Evolutionary conservation across 495 filamentous ascomycete species (phyloP), one percentile per base, ranked within the genome.

Genomic region (Platismatia glauca): DNA sequence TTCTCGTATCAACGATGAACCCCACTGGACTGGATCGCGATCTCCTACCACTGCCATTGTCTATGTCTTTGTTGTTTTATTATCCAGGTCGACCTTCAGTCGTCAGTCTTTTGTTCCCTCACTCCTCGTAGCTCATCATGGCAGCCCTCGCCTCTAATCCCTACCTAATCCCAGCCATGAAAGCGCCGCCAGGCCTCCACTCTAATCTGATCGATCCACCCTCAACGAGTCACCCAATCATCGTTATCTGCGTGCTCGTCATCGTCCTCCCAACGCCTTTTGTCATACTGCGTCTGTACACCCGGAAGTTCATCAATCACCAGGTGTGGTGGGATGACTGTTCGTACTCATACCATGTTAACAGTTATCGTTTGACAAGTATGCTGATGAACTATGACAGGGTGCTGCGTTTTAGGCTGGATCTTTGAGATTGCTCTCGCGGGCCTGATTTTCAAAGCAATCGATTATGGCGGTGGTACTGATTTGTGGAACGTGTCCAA

Each of bases 261-360:
- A 35, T 69, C 37, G 48, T 60, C 18, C 34, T 69, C 9, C 59
- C 68, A n/a, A 57, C 63, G 13, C 27, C 59, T 13, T 46, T 62
- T 27, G 52, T 68, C 18, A 22, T 33, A 4, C 16, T 68, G 12
- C 63, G 68, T 15, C 55, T 69, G 24, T 68, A 69, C 33, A 69
- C 66, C 48, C 53, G 66, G 15, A 35, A 60, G 1, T 39, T 44
- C 22, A 58, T 63, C 29, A 67, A 38, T 16, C 62, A 44, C 60
- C 58, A 64, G 52, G 41, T 68, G 11, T 69, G 66, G 68, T 69
- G 68, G 68, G 68, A 69, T 57, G 68, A 69, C 37, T 68, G 66
- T 69, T 52, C 22, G 60, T 34, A 35, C 27, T 39, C 13, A 15
- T 34, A 24, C 27, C 22, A 50, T 13, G 24, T 22, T 27, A 12